Evolutionary conservation across 1,139 yeast species (phyloP), one percentile per base, ranked within the genome.

Genomic region (Candida pseudocylindracea): DNA sequence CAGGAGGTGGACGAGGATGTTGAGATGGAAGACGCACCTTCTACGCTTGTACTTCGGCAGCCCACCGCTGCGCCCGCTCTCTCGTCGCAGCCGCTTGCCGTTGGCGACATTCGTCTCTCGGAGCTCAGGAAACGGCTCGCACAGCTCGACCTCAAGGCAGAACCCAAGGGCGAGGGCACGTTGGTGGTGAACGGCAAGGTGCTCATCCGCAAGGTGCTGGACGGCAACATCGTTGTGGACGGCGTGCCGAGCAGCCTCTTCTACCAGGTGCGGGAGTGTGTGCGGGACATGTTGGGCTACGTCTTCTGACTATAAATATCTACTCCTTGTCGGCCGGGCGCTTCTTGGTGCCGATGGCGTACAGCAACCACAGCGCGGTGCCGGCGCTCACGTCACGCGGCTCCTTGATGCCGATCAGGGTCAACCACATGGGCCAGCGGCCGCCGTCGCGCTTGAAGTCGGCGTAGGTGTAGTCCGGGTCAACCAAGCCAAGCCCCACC

Each of bases 121-220:
- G 93, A 83, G 42, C 57, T 88, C 36, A 74, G 79, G 43, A 69
- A 70, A 43, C 64, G 63, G 37, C 56, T 85, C 32, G 51, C 63
- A 26, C 57, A 60, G 12, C 53, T 55, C 33, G 76, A 80, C 35
- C 67, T 76, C 42, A 59, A 60, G 35, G 94, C 93, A 0, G 95
- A 85, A 45, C 81, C 88, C 48, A 72, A 78, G 46, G 91, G 95
- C 35, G 95, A 83, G 48, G 98, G 96, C 48, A 72, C 85, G 0
- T 55, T 88, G 33, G 93, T 85, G 8, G 78, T 92, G 29, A 85
- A 85, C 44, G 79, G 76, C 37, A 57, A 57, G 35, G 66, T 88
- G 24, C 74, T 85, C 1, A 69, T 88, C 8, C 58, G 81, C 36
- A 85, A 88, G 49, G 62, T 78, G 3, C 67, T 69, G 8, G 55